These are phyloP conservation scores for Amanita molliuscula DNA, from an alignment of 768 basidiomycete species.

Conservation along the genomic window DNA sequence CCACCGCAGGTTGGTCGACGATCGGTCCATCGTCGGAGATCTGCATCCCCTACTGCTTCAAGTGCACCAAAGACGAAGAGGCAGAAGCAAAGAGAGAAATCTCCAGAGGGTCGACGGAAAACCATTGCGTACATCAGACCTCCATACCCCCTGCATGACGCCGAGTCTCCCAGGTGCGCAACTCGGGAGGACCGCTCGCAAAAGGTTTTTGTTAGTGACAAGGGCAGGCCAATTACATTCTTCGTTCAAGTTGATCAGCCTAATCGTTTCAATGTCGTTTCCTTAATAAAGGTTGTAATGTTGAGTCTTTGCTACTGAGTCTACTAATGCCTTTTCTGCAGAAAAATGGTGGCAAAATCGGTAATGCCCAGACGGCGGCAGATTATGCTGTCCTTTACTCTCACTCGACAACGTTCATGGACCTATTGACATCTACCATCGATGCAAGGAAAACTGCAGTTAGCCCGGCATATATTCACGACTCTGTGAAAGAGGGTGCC, in stretches of 20 bases:
- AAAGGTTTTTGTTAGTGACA: conserved; percentile 32
- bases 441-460: conserved; percentile 35
- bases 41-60: conserved; percentile 3
- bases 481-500: conserved; percentile 32
- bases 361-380: conserved; percentile 39
- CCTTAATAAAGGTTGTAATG: conserved; percentile 45
- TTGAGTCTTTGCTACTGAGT: not conserved
- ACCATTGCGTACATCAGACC: not conserved
- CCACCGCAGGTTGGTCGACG: conserved; percentile 2
- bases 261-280: conserved; percentile 38
- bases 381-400: conserved; percentile 51
- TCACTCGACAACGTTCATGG: conserved; percentile 38
- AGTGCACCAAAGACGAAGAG: conserved; percentile 4
- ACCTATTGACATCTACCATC: conserved; percentile 26
- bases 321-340: conserved; percentile 15
- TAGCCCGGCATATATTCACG: conserved; percentile 40
- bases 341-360: conserved; percentile 60
- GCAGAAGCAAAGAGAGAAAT: conserved; percentile 6
- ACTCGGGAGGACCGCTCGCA: conserved; percentile 7
- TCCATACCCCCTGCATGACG: not conserved
- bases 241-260: conserved; percentile 62
- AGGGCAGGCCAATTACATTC: conserved; percentile 39
- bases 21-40: not conserved
- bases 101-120: conserved; percentile 1
- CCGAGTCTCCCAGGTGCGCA: not conserved